Conservation (phyloP, 768 basidiomycete genomes). For the Boletales sp. region DNA sequence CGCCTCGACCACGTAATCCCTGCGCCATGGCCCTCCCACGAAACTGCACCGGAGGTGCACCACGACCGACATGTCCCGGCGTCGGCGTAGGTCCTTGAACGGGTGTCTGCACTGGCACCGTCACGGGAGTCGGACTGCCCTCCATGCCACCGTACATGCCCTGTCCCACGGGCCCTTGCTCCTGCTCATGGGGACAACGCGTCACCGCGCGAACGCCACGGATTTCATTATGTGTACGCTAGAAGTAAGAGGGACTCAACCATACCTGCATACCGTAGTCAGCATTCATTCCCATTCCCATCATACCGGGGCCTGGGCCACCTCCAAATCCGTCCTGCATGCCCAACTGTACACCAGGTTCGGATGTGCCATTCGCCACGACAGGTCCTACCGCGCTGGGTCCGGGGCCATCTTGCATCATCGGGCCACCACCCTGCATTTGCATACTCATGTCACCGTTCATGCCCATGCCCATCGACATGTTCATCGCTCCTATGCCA, state of each 20-base stretch:
- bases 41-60: constrained; percentile 38
- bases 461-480: constrained; percentile 57
- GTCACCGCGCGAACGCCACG: constrained; percentile 29
- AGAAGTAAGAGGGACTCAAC: constrained; percentile 27
- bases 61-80: constrained; percentile 28
- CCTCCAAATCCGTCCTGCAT: constrained; percentile 41
- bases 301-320: constrained; percentile 51
- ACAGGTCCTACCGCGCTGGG: constrained; percentile 31
- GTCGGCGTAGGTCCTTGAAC: constrained; percentile 29
- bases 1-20: constrained; percentile 44
- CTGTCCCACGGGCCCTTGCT: constrained; percentile 59
- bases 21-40: constrained; percentile 43
- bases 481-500: constrained; percentile 54
- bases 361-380: constrained; percentile 36
- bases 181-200: constrained; percentile 37
- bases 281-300: constrained; percentile 66
- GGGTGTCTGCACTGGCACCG: constrained; percentile 37
- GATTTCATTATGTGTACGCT: constrained; percentile 35
- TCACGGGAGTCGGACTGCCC: constrained; percentile 44
- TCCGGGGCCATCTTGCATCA: constrained; percentile 52
- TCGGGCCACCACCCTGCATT: constrained; percentile 42
- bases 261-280: constrained; percentile 77
- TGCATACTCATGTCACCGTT: constrained; percentile 63
- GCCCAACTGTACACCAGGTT: constrained; percentile 37
- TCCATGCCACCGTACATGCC: constrained; percentile 71